Evolutionary conservation across 2,329 filamentous ascomycete genomes (phyloP).

Genomic region (Fusarium duplospermum): DNA sequence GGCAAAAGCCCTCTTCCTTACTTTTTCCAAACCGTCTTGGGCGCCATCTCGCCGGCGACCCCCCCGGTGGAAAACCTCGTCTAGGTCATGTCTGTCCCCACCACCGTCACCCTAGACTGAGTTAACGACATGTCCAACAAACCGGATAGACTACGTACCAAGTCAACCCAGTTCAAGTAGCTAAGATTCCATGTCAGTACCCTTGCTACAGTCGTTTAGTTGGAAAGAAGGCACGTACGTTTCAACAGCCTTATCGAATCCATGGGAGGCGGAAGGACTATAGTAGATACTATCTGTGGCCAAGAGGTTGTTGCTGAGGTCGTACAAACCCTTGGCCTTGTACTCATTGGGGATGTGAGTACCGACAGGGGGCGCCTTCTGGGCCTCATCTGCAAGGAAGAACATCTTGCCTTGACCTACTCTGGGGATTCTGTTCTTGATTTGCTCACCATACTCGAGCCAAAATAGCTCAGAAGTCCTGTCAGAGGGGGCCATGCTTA

Average conservation of each 20-base stretch:
- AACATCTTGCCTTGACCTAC: not conserved
- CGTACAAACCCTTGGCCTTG: not conserved
- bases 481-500: not conserved
- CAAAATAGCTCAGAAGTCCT: not conserved
- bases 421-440: not conserved
- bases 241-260: not conserved
- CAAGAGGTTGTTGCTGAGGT: not conserved
- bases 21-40: not conserved
- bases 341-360: not conserved
- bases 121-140: not conserved
- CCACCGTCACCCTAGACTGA: not conserved
- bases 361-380: not conserved
- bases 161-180: not conserved
- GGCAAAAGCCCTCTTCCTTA: not conserved
- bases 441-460: not conserved
- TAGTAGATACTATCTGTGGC: not conserved
- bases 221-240: not conserved
- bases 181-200: not conserved
- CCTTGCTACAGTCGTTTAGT: not conserved
- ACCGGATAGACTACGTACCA: not conserved
- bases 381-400: not conserved
- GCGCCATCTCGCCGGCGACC: no score
- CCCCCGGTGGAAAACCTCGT: not conserved
- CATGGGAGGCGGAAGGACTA: not conserved
- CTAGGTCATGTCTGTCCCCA: not conserved